Base-by-base conservation (phyloP, 345 rosid genomes). In the Syzygium grande region DNA sequence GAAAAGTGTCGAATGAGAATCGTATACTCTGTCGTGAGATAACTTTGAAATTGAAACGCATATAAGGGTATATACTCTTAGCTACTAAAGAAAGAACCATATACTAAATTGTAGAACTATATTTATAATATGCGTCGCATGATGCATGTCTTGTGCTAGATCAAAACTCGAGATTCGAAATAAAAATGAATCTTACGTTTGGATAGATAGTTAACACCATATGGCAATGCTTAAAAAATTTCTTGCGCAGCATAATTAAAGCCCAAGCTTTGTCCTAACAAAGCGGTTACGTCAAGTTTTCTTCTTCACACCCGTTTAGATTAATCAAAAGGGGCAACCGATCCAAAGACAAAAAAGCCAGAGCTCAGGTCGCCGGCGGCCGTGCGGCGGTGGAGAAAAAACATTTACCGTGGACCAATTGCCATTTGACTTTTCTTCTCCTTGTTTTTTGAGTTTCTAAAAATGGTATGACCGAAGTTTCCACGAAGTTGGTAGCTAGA, bases 371-470 rank as follows among this genome's bases (percentile, higher is more conserved):
- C 25, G 30, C 27, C 86, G n/a, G 41, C 55, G 86, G 86, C 46
- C 41, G 53, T 15, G 49, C 5, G 22, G 5, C 14, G 85, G 54
- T 25, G 38, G 85, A 84, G 43, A 30, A 52, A 52, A 85, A 80
- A 59, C 56, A 55, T 87, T 87, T 86, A 87, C 88, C 88, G 63
- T 56, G 80, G 79, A 80, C 68, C 87, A 84, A 59, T 86, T 59
- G 83, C 25, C 56, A 13, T 84, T 84, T 51, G 19, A 84, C 52
- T 6, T 83, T 83, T 5, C 23, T 83, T 46, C 46, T 65, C 43
- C 78, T 29, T 7, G 22, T 65, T 29, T 65, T 16, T 63, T 3
- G 11, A 65, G 78, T 54, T 54, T 56, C 61, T 73, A 5, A 19
- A 73, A 19, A 73, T 38, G 25, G 80, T 46, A 22, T 19, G 38